phyloP scores from a whole-genome alignment of 306 rosid genomes.

The Luffa aegyptiaca region DNA sequence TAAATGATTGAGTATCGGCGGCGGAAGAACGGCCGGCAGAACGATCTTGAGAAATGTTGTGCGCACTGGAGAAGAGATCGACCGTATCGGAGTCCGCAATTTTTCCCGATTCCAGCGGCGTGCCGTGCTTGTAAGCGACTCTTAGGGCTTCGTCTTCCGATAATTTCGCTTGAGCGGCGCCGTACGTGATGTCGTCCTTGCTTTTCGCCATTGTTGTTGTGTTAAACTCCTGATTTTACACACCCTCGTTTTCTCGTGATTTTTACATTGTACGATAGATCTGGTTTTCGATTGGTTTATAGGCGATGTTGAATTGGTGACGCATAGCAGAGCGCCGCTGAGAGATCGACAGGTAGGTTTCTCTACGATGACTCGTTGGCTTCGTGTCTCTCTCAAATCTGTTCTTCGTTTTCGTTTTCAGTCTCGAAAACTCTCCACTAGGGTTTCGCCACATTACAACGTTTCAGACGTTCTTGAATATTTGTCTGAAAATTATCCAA shows the following conservation, averaged over 20 bases:
- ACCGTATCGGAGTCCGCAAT: conserved; percentile 46
- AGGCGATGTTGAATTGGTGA: not conserved
- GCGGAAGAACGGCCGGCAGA: not conserved
- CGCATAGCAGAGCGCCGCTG: not conserved
- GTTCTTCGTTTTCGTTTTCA: not conserved
- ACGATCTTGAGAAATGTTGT: not conserved
- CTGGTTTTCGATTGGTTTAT: not conserved
- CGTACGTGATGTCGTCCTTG: conserved; percentile 9
- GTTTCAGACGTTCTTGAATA: no score
- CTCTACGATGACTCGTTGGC: not conserved
- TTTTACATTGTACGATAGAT: no score
- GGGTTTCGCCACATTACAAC: no score
- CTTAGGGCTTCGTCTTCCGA: conserved; percentile 44
- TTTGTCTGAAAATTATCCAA: no score
- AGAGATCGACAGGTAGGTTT: not conserved
- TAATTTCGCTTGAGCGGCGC: conserved; percentile 41
- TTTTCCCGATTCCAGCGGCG: conserved; percentile 62
- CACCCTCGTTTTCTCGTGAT: not conserved
- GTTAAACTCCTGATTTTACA: not conserved
- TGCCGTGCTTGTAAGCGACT: conserved; percentile 40
- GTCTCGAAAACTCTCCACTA: no score
- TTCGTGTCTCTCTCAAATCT: not conserved
- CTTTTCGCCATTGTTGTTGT: not conserved
- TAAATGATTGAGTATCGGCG: not conserved
- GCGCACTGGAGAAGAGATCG: conserved; percentile 27